Evolutionary conservation across 306 rosid species (phyloP).

Genomic region (Cercis canadensis): DNA sequence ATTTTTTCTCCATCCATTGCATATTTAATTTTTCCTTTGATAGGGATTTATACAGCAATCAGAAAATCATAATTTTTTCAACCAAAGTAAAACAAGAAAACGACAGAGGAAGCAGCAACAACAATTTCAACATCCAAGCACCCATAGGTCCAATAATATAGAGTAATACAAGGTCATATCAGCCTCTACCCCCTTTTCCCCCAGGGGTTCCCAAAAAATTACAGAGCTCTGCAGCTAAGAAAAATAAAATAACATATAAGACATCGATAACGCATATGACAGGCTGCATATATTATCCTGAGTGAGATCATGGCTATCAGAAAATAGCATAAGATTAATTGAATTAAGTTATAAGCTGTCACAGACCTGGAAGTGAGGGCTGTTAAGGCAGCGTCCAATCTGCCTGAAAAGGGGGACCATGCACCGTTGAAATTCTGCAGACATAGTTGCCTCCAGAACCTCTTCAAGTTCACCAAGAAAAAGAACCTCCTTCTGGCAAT

Average conservation of each 20-base stretch:
- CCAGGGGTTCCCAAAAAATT: not conserved
- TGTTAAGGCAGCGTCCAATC: slow-evolving; percentile 73
- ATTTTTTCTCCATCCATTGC: no score
- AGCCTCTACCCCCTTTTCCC: no score
- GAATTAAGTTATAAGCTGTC: not conserved
- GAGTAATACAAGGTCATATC: not conserved
- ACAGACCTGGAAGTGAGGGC: slow-evolving; percentile 77
- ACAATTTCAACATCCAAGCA: slow-evolving; percentile 32
- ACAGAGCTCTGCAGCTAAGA: slow-evolving; percentile 15
- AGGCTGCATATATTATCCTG: not conserved
- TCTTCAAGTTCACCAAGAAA: slow-evolving; percentile 72
- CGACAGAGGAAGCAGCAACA: slow-evolving; percentile 16
- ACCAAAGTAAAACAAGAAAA: not conserved
- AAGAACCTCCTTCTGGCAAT: slow-evolving; percentile 79
- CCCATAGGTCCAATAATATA: not conserved
- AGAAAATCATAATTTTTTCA: no score
- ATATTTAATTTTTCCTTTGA: no score
- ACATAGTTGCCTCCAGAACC: slow-evolving; percentile 60
- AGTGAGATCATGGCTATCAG: not conserved
- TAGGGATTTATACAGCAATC: no score
- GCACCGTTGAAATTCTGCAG: slow-evolving; percentile 54
- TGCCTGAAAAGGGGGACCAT: slow-evolving; percentile 62
- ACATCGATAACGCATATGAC: not conserved
- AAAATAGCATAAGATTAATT: not conserved
- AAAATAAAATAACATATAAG: not conserved